Conservation (phyloP, 441 rosid species). For the Mallotus japonicus region DNA sequence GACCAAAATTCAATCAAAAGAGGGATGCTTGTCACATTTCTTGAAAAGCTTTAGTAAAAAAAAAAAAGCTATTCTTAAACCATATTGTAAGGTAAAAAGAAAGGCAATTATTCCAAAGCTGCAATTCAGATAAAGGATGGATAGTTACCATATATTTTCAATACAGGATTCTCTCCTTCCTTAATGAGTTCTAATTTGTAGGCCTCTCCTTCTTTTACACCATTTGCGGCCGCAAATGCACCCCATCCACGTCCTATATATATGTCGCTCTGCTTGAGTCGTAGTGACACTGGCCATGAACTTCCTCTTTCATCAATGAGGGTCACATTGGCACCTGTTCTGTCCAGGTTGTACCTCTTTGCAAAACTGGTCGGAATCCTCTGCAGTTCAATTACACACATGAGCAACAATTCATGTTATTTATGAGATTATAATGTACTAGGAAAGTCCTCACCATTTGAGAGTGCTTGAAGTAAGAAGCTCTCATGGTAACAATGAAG, state of each 20-base stretch:
- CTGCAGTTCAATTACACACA: constrained; percentile 3
- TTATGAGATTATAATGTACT: not conserved
- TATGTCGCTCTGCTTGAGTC: not conserved
- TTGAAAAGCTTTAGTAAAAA: not conserved
- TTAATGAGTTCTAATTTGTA: constrained; percentile 10
- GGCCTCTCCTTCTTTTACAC: constrained; percentile 4
- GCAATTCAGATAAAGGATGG: not conserved
- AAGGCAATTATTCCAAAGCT: not conserved
- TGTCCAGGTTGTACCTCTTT: not conserved
- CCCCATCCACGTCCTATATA: not conserved
- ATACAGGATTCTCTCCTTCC: not conserved
- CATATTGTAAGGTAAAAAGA: too few relatives aligned
- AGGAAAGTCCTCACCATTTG: constrained; percentile 7
- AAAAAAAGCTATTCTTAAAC: not conserved
- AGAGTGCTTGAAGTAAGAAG: not conserved
- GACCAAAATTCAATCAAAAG: not conserved
- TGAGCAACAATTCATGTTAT: not conserved
- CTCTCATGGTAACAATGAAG: not conserved
- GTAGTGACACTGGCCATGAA: not conserved
- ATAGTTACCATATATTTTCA: constrained; percentile 8
- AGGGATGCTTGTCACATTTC: not conserved
- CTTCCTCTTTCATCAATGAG: constrained; percentile 18
- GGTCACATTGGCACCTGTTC: not conserved
- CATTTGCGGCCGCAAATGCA: constrained; percentile 1
- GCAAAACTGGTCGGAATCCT: constrained; percentile 8